A percentile compares a stretch with the other conserved stretches of the same genome.
Conservation (phyloP, 2,329 filamentous ascomycete genomes). For the Scolecobasidium constrictum region DNA sequence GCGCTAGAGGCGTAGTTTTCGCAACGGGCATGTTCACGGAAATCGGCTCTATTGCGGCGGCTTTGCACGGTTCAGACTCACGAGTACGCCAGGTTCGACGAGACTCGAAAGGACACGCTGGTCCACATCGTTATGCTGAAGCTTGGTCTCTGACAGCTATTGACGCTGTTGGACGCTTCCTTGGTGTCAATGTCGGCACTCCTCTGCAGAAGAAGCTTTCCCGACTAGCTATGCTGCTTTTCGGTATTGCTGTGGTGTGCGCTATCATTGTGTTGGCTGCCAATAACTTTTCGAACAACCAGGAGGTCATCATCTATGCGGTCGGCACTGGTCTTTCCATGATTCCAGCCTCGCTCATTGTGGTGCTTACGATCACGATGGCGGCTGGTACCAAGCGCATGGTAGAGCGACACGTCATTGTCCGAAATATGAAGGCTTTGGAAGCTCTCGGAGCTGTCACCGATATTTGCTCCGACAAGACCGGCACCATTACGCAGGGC, state of each 20-base stretch:
- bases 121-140: conserved; percentile 7
- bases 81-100: conserved; percentile 12
- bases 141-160: conserved; percentile 6
- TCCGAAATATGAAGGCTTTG: conserved; percentile 27
- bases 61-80: conserved; percentile 19
- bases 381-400: conserved; percentile 31
- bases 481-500: conserved; percentile 29
- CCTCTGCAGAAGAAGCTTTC: conserved; percentile 77
- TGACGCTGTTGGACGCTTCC: conserved; percentile 26
- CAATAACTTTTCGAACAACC: conserved; percentile 35
- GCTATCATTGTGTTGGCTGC: conserved; percentile 59
- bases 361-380: conserved; percentile 59
- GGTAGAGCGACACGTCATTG: conserved; percentile 30
- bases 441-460: conserved; percentile 18
- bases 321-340: conserved; percentile 37
- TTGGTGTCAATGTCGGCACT: conserved; percentile 56
- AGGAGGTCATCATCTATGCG: conserved; percentile 37
- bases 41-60: conserved; percentile 63
- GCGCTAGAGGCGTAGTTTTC: conserved; percentile 58
- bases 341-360: conserved; percentile 45
- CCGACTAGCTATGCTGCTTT: conserved; percentile 73
- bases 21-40: conserved; percentile 63
- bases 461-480: conserved; percentile 33
- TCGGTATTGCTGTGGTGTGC: conserved; percentile 60
- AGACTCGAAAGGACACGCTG: conserved; percentile 10